Evolutionary conservation across 202 grass and related monocot species (phyloP).

Genomic region (Miscanthus sacchariflorus): DNA sequence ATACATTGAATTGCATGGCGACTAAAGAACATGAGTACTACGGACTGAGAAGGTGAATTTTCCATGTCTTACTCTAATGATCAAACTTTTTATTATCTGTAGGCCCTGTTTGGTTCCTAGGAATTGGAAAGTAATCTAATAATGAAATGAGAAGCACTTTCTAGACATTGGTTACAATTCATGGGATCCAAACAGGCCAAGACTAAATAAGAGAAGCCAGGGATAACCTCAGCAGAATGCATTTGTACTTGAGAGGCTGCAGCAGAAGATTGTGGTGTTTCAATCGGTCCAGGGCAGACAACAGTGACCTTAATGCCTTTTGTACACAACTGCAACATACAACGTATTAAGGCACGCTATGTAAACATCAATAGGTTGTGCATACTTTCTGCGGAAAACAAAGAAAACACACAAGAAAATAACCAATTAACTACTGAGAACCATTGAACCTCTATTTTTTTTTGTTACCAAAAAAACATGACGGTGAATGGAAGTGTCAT

Average conservation of each 20-base stretch:
- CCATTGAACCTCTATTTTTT: neutral
- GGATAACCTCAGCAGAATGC: slow-evolving; percentile 72
- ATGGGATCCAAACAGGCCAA: neutral
- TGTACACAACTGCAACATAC: slow-evolving; percentile 72
- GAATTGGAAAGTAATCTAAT: no score
- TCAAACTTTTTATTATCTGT: slow-evolving; percentile 3
- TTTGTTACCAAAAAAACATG: neutral
- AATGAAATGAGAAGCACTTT: no score
- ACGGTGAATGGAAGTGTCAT: neutral
- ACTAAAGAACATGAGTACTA: neutral
- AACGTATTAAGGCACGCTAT: slow-evolving; percentile 25
- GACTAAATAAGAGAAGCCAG: slow-evolving; percentile 28
- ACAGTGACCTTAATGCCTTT: slow-evolving; percentile 93
- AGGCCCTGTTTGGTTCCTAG: no score
- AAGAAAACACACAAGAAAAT: slow-evolving; percentile 14
- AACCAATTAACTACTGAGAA: slow-evolving; percentile 15
- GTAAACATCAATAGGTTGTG: neutral
- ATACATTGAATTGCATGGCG: neutral
- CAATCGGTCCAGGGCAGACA: slow-evolving; percentile 92
- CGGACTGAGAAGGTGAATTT: slow-evolving; percentile 16
- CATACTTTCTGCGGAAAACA: slow-evolving; percentile 15
- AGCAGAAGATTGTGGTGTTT: slow-evolving; percentile 68
- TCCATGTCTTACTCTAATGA: neutral
- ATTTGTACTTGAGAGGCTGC: slow-evolving; percentile 55
- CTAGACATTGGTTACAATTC: no score